Percentiles rank a stretch among this genome's conserved stretches.
These are phyloP conservation scores for Histomonas meleagridis DNA, from an alignment of 208 protist species.

Conservation along the genomic window DNA sequence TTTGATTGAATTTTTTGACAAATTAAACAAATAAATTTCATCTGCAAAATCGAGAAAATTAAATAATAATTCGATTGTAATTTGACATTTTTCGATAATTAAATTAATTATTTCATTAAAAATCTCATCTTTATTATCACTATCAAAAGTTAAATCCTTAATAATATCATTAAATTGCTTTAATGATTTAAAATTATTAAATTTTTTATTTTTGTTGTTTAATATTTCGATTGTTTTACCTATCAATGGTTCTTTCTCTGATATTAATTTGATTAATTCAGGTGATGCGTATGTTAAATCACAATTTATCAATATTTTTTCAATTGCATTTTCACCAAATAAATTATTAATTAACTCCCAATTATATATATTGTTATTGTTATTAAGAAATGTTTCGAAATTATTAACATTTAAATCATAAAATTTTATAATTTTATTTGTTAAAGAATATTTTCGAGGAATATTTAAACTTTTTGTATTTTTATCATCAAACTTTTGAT, in stretches of 20 bases:
- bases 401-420: background rate
- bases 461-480: too few species aligned
- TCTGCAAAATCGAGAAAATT: background rate
- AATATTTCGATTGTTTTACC: background rate
- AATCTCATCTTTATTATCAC: background rate
- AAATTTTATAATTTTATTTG: too few species aligned
- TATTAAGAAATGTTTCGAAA: background rate
- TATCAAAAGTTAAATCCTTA: background rate
- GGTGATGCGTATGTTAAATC: background rate
- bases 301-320: background rate
- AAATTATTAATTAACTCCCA: background rate
- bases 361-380: background rate
- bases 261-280: background rate
- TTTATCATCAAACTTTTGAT: background rate
- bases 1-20: background rate
- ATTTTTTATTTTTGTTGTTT: background rate
- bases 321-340: background rate
- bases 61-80: background rate
- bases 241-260: background rate
- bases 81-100: background rate
- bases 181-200: background rate
- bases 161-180: background rate
- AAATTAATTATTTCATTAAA: background rate
- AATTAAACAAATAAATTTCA: background rate
- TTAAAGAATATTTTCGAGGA: too few species aligned